Evolutionary conservation across 2,329 filamentous ascomycete genomes (phyloP).

Genomic region (Thyridium curvatum): DNA sequence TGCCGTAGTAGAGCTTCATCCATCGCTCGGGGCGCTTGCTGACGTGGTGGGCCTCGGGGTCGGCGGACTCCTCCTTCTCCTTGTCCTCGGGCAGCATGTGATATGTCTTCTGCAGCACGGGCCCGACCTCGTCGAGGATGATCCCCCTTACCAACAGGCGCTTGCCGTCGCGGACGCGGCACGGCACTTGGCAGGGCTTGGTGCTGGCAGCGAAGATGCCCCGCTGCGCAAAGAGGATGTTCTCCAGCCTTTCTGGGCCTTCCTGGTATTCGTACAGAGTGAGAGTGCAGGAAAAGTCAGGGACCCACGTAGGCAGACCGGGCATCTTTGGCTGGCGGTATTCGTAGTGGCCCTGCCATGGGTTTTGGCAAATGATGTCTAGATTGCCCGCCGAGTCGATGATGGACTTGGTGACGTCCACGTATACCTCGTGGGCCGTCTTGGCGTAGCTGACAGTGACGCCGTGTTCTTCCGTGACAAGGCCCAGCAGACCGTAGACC

Average conservation of each 20-base stretch:
- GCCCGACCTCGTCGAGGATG: conserved; percentile 1
- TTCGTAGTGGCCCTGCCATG: conserved; percentile 3
- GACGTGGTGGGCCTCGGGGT: no score
- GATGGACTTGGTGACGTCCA: conserved; percentile 4
- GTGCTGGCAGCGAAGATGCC: conserved; percentile 6
- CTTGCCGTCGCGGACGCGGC: no score
- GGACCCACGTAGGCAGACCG: conserved; percentile 6
- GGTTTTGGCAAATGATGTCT: conserved; percentile 7
- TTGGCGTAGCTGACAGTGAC: conserved; percentile 5
- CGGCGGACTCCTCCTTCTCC: no score
- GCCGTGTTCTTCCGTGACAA: conserved; percentile 3
- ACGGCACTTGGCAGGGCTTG: background rate
- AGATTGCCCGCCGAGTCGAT: conserved; percentile 5
- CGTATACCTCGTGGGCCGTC: conserved; percentile 2
- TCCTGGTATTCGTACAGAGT: no score
- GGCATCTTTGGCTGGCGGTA: no score
- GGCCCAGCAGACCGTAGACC: conserved; percentile 8
- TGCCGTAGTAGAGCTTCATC: background rate
- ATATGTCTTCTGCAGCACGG: conserved; percentile 1
- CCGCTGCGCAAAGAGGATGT: conserved; percentile 7
- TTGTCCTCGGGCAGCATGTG: no score
- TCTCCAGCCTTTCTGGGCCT: background rate
- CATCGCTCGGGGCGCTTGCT: no score
- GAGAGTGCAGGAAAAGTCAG: conserved; percentile 3
- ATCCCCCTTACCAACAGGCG: conserved; percentile 1